A percentile compares a stretch with the other conserved stretches of the same genome.
Conservation (phyloP, 345 rosid species). For the Eucalyptus coolabah region DNA sequence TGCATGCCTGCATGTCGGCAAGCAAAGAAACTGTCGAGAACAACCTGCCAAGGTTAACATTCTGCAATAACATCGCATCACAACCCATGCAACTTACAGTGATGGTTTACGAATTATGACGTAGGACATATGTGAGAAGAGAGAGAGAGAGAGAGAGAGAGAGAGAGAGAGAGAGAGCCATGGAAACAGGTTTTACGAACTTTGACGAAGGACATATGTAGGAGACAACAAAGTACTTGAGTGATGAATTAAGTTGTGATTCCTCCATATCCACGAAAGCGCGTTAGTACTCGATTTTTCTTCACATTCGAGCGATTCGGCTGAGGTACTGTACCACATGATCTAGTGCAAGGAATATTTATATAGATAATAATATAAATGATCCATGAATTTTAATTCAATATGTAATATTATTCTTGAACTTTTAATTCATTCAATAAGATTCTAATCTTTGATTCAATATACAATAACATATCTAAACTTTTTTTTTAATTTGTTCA, state of each 20-base stretch:
- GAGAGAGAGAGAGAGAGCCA: not conserved
- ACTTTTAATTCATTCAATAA: too few relatives aligned
- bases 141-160: not conserved
- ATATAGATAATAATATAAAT: not conserved
- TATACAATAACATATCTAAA: accelerated
- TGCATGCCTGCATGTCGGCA: not conserved
- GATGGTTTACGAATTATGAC: not conserved
- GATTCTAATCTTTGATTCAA: too few relatives aligned
- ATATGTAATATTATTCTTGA: too few relatives aligned
- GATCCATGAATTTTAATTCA: not conserved
- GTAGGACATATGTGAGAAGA: not conserved
- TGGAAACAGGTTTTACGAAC: not conserved
- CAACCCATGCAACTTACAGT: not conserved
- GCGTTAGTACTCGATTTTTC: not conserved
- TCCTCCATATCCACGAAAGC: not conserved
- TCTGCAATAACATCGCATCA: not conserved
- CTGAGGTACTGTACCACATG: not conserved
- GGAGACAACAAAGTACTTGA: not conserved
- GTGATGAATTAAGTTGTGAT: not conserved
- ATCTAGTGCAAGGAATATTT: not conserved
- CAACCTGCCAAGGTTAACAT: not conserved
- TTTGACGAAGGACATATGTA: not conserved
- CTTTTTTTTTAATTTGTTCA: too few relatives aligned
- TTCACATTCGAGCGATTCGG: not conserved
- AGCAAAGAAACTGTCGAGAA: not conserved